Percentiles rank a stretch among this genome's conserved stretches.
Conservation (phyloP, 176 grass and related monocot genomes). For the Musa acuminata region DNA sequence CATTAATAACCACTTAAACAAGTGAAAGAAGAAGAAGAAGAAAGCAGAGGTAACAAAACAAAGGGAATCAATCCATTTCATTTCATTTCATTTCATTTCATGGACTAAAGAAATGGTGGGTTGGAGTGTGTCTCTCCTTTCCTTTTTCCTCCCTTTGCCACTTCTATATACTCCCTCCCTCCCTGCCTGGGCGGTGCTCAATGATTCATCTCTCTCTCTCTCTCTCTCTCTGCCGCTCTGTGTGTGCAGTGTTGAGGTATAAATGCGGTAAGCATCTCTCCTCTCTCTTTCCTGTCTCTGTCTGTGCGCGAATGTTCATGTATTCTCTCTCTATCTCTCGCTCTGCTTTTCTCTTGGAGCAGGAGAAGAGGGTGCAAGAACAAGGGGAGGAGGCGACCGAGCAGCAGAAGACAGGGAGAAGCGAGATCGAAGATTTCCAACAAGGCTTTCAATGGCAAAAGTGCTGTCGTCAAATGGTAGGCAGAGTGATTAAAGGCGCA, state of each 20-base stretch:
- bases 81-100: neutral
- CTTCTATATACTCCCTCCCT: neutral
- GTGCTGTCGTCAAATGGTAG: neutral
- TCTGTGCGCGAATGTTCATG: neutral
- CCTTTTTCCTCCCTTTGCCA: neutral
- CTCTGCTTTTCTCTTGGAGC: neutral
- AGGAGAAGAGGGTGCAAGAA: neutral
- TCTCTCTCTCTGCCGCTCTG: neutral
- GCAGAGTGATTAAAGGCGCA: slow-evolving; percentile 1
- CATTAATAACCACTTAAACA: neutral
- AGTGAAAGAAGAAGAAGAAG: neutral
- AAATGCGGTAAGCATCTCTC: slow-evolving; percentile 8
- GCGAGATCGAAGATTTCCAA: neutral
- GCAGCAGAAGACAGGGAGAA: neutral
- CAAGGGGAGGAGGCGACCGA: neutral
- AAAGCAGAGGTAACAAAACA: neutral
- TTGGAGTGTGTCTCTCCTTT: neutral
- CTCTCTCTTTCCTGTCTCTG: neutral
- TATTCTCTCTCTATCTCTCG: neutral
- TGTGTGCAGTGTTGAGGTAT: neutral
- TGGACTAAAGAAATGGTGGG: neutral
- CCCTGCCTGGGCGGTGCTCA: neutral
- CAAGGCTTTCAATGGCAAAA: slow-evolving; percentile 6
- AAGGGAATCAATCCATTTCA: neutral
- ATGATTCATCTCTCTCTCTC: neutral